Evolutionary conservation across 2,329 filamentous ascomycete genomes (phyloP), one percentile per base, ranked within the genome.

Genomic region (Hirsutella rhossiliensis): DNA sequence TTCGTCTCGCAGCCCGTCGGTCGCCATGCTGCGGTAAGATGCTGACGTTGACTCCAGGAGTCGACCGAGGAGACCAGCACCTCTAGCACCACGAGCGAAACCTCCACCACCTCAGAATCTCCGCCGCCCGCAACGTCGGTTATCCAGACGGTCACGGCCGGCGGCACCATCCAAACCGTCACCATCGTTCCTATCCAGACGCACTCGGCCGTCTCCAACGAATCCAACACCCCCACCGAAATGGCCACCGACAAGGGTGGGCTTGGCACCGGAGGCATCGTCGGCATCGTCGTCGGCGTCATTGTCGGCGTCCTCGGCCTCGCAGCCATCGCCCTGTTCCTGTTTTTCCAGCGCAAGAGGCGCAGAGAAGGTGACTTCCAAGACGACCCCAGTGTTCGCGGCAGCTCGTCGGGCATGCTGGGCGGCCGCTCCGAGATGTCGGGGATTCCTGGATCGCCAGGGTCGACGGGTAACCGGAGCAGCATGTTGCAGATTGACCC

Each of bases 401-500:
- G 72, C 49, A 71, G 70, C 54, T 75, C 74, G 3, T 67, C 69
- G 1, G 71, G 70, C 34, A 67, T 72, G 51, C 63, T 66, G 53
- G 58, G 62, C 43, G 62, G 68, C 5, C 68, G 64, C 36, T 60
- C 61, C 19, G 66, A 71, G 30, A 69, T 73, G 65, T 47, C 48
- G 18, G 59, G 55, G n/a, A 54, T 57, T 7, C 56, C 62, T 2
- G 49, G 47, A 3, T 61, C 62, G 11, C 55, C 57, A 11, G 57
- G 48, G 28, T 66, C 67, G 3, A 64, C 62, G 7, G 65, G 68
- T 36, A 70, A 74, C 45, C 70, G 72, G 45, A 75, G 68, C 49
- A 74, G 72, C 56, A 65, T 66, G 38, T 57, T 80, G 43, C 73
- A 75, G 9, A 71, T 80, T 43, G 78, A 82, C 54, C 78, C 78